phyloP scores from a whole-genome alignment of 2,329 filamentous ascomycete genomes.

The Beauveria bassiana region DNA sequence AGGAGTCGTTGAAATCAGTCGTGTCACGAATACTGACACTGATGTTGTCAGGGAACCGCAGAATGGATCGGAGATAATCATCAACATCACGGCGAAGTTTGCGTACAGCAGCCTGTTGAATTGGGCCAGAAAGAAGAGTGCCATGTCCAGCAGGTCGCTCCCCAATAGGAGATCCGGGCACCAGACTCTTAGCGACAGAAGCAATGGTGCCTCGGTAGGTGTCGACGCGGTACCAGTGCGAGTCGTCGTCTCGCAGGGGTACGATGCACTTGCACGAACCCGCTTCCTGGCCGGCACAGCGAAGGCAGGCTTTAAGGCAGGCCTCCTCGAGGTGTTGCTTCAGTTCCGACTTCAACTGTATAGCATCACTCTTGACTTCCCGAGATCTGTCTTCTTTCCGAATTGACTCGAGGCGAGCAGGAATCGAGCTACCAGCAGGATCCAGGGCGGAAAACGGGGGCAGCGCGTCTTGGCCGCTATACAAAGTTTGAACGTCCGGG shows the following conservation, averaged over 20 bases:
- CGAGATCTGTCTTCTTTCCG: neutral
- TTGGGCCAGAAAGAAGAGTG: neutral
- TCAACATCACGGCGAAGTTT: constrained; percentile 7
- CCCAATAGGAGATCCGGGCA: neutral
- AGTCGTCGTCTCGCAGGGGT: constrained; percentile 3
- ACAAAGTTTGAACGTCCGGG: neutral
- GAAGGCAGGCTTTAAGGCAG: neutral
- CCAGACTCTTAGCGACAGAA: constrained; percentile 6
- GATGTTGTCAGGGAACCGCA: constrained; percentile 5
- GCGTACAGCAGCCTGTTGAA: neutral
- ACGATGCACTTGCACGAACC: constrained; percentile 2
- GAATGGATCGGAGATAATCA: neutral
- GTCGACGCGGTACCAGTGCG: constrained; percentile 6
- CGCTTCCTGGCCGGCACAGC: neutral
- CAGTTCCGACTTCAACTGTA: neutral
- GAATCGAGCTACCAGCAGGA: neutral
- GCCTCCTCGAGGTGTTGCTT: neutral
- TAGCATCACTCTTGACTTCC: neutral
- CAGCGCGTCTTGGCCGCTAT: neutral
- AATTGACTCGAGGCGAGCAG: neutral
- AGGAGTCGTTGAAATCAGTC: constrained; percentile 8
- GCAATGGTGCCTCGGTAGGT: constrained; percentile 6
- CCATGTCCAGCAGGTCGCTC: neutral
- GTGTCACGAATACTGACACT: constrained; percentile 1
- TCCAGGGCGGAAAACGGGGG: constrained; percentile 4